phyloP scores from a whole-genome alignment of 768 basidiomycete species.

The Kwoniella bestiolae region DNA sequence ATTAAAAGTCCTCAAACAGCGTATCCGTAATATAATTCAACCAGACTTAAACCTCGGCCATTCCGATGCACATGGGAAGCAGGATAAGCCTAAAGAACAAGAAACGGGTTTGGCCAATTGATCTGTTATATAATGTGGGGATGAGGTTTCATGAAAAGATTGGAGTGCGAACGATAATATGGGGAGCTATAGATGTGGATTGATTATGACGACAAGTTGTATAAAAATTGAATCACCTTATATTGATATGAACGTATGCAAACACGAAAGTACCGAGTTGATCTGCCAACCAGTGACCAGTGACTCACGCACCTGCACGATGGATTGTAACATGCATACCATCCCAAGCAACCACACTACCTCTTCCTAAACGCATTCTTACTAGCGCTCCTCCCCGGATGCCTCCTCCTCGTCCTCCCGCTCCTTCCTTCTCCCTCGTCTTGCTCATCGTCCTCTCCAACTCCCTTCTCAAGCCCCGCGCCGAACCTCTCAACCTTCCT shows the following conservation, averaged over 20 bases:
- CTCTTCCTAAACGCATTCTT: slow-evolving; percentile 66
- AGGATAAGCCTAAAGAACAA: background rate
- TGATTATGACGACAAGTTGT: too few relatives aligned
- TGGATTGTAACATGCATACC: background rate
- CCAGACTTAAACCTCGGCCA: slow-evolving; percentile 84
- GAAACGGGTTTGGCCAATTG: background rate
- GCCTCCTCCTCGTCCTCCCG: slow-evolving; percentile 76
- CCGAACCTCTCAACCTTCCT: slow-evolving; percentile 73
- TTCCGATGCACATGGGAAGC: slow-evolving; percentile 64
- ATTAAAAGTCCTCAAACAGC: slow-evolving; percentile 73
- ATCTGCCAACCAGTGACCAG: too few relatives aligned
- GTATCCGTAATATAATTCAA: slow-evolving; percentile 78
- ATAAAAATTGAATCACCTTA: too few relatives aligned
- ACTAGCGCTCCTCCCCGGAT: slow-evolving; percentile 81
- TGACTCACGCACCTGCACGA: too few relatives aligned
- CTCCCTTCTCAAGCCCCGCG: slow-evolving; percentile 84
- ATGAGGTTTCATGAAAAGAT: too few relatives aligned
- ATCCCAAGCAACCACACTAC: background rate
- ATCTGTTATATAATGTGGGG: background rate
- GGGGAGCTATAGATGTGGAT: too few relatives aligned
- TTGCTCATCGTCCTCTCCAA: slow-evolving; percentile 55
- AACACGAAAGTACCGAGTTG: too few relatives aligned
- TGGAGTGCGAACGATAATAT: too few relatives aligned
- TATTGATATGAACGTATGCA: too few relatives aligned
- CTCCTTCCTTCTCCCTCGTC: slow-evolving; percentile 67